Base-by-base conservation (phyloP, 176 grass and related monocot species). In the Bolboschoenus planiculmis region DNA sequence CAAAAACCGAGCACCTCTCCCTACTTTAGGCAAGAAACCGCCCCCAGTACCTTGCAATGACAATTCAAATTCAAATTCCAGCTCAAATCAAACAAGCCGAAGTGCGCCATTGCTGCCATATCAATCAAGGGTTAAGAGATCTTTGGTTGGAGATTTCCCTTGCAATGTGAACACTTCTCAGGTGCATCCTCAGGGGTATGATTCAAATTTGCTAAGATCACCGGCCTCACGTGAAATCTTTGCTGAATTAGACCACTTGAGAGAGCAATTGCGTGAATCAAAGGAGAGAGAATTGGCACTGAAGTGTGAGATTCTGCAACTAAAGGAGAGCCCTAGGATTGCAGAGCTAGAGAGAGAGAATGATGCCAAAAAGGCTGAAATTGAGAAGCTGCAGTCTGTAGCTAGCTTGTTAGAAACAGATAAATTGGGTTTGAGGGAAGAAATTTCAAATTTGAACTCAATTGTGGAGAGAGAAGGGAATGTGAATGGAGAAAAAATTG, bases 161-260 rank as follows among this genome's bases (percentile, higher is more conserved):
- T 91, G 87, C 55, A 86, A 87, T 16, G 88, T 87, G 65, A 90
- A 94, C 87, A 90, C 84, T 83, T 88, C 93, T 84, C 96, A 99
- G 85, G 93, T 99, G 71, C 93, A 95, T 80, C 93, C 96, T 39
- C 92, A 93, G 85, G 91, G 78, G 8, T 91, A 90, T 68, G 96
- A 99, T 86, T 93, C 88, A 78, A 84, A 91, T 16, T 80, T 54
- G 80, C 87, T 91, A 26, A 88, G 85, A 48, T 95, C 92, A 54
- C 91, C 91, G 0, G 89, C 96, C 81, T 99, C 96, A 71, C 96
- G 86, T 90, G 91, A 99, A 84, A 88, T 99, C 85, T 94, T 95
- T 86, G 83, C 94, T 47, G 96, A 99, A 85, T 60, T 99, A 84
- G 96, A 99, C 65, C 92, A 91, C 75, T 87, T 99, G 23, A 90